Conservation (phyloP, 306 rosid species). For the Prunus davidiana region DNA sequence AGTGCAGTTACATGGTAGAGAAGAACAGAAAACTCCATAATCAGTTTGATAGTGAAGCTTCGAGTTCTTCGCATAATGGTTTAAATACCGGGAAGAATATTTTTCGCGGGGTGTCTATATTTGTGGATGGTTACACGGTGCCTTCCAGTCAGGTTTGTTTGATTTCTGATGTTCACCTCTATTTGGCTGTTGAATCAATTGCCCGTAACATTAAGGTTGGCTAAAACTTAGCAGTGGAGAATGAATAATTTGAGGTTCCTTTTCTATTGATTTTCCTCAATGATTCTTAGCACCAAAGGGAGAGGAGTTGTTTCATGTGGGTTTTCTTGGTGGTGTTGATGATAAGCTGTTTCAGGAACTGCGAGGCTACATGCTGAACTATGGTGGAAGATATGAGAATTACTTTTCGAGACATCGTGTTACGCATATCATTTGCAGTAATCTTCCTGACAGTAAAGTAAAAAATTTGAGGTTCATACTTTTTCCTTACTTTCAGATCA, state of each 20-base stretch:
- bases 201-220: not conserved
- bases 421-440: slow-evolving; percentile 87
- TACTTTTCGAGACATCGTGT: slow-evolving; percentile 77
- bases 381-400: slow-evolving; percentile 85
- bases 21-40: slow-evolving; percentile 72
- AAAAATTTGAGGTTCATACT: slow-evolving; percentile 70
- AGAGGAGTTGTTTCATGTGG: not conserved
- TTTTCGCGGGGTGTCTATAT: slow-evolving; percentile 74
- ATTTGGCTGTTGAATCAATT: not conserved
- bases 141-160: slow-evolving; percentile 75
- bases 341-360: slow-evolving; percentile 58
- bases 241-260: not conserved
- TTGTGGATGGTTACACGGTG: slow-evolving; percentile 88
- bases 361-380: slow-evolving; percentile 69
- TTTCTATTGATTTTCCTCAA: not conserved
- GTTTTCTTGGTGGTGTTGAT: not conserved
- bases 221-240: not conserved
- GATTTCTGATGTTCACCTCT: not conserved
- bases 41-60: slow-evolving; percentile 73
- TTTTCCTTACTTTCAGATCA: not conserved
- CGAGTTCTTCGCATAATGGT: slow-evolving; percentile 32
- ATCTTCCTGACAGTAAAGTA: slow-evolving; percentile 72
- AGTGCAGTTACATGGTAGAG: slow-evolving; percentile 68
- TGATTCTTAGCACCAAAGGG: not conserved
- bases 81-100: slow-evolving; percentile 41